A percentile compares a stretch with the other conserved stretches of the same genome.
These are phyloP conservation scores for Fusarium pseudonygamai DNA, from an alignment of 2,329 filamentous ascomycete species.

Conservation along the genomic window DNA sequence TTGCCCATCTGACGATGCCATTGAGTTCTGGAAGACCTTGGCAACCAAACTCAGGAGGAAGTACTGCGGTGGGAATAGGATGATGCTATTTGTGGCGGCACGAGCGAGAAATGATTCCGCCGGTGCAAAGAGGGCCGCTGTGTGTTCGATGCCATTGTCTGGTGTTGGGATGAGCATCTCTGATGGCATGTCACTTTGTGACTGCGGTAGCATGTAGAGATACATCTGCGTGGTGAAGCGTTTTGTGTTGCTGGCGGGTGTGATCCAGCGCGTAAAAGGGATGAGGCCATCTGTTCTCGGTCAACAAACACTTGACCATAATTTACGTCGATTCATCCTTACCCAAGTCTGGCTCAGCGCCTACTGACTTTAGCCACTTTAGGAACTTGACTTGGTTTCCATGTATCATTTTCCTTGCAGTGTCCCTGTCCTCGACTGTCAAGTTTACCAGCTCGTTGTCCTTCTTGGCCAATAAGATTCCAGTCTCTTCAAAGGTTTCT, in stretches of 20 bases:
- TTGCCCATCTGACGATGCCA: conserved; percentile 38
- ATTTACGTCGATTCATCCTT: conserved; percentile 25
- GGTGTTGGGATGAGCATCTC: conserved; percentile 73
- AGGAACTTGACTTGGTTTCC: conserved; percentile 70
- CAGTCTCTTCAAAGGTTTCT: conserved; percentile 95
- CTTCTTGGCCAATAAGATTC: conserved; percentile 76
- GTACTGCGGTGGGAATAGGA: conserved; percentile 90
- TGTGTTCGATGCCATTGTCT: conserved; percentile 73
- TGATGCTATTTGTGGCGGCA: conserved; percentile 72
- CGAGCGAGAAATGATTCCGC: conserved; percentile 74
- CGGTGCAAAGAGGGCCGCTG: conserved; percentile 80
- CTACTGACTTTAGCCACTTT: conserved; percentile 68
- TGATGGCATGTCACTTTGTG: conserved; percentile 42
- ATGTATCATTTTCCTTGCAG: conserved; percentile 76
- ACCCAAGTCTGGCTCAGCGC: conserved; percentile 73
- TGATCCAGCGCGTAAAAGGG: conserved; percentile 93
- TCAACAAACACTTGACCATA: conserved; percentile 3
- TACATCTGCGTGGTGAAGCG: conserved; percentile 98
- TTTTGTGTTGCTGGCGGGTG: conserved; percentile 75
- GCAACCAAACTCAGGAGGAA: conserved; percentile 73
- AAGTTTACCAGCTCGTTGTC: conserved; percentile 69
- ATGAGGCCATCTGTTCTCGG: conserved; percentile 65
- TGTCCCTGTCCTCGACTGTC: conserved; percentile 66
- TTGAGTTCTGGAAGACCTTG: conserved; percentile 57
- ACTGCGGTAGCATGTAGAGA: conserved; percentile 80